Evolutionary conservation across 2,329 filamentous ascomycete genomes (phyloP).

Genomic region (Colletotrichum higginsianum): DNA sequence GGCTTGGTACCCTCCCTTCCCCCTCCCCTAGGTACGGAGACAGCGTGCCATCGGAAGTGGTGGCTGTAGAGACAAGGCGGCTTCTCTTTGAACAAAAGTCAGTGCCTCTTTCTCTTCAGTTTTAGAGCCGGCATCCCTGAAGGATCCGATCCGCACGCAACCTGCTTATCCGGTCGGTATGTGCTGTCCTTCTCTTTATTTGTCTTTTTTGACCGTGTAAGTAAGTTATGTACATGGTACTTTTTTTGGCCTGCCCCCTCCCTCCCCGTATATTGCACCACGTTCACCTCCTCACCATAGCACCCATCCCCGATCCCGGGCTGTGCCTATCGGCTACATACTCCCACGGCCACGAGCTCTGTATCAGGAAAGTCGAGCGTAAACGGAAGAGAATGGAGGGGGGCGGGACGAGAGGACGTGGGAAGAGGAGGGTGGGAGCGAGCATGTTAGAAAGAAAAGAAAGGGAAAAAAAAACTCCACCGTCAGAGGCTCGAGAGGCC

Average conservation of each 20-base stretch:
- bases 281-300: neutral
- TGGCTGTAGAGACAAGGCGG: neutral
- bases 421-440: slow-evolving; percentile 37
- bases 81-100: neutral
- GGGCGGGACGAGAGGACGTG: too few relatives aligned
- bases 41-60: neutral
- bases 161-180: neutral
- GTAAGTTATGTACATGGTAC: neutral
- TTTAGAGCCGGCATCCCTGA: neutral
- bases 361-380: slow-evolving; percentile 30
- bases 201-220: slow-evolving; percentile 5
- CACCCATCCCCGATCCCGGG: neutral
- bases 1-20: neutral
- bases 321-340: neutral
- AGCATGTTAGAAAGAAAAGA: slow-evolving; percentile 7
- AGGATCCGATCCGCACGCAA: slow-evolving; percentile 3
- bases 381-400: too few relatives aligned
- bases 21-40: neutral
- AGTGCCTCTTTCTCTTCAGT: neutral
- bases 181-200: neutral
- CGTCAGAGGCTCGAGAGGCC: slow-evolving; percentile 40
- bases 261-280: slow-evolving; percentile 23
- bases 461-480: slow-evolving; percentile 24
- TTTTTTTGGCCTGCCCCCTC: neutral
- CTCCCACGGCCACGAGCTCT: slow-evolving; percentile 14